These are phyloP conservation scores for Pseudocohnilembus persalinus DNA, from an alignment of 169 alveolate genomes.

Conservation along the genomic window DNA sequence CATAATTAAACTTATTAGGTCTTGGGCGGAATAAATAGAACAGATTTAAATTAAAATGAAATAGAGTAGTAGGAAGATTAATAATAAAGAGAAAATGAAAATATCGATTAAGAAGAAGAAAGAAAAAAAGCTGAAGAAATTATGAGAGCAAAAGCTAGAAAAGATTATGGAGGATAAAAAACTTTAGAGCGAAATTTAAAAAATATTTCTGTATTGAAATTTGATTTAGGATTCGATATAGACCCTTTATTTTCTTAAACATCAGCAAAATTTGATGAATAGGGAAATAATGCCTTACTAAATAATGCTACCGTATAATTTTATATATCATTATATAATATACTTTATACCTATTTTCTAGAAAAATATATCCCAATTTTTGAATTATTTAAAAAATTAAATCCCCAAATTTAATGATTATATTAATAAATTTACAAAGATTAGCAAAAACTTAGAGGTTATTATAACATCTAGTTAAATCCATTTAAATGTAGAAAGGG, in stretches of 20 bases:
- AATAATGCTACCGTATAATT: slow-evolving; percentile 53
- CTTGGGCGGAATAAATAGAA: slow-evolving; percentile 61
- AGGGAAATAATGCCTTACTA: slow-evolving; percentile 50
- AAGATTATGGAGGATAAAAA: slow-evolving; percentile 57
- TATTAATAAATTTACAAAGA: background rate
- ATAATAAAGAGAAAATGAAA: slow-evolving; percentile 35
- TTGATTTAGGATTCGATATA: slow-evolving; percentile 66
- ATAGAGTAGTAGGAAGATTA: slow-evolving; percentile 40
- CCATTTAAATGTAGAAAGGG: background rate
- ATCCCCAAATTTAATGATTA: too few species aligned
- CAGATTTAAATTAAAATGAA: slow-evolving; percentile 44
- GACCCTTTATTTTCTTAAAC: slow-evolving; percentile 61
- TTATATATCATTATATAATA: background rate
- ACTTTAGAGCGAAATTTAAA: slow-evolving; percentile 59
- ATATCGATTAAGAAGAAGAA: slow-evolving; percentile 43
- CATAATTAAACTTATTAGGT: slow-evolving; percentile 61
- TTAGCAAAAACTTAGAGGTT: background rate
- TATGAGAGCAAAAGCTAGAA: slow-evolving; percentile 34
- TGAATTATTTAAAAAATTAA: too few species aligned
- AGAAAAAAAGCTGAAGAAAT: slow-evolving; percentile 42
- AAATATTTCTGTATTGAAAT: slow-evolving; percentile 58
- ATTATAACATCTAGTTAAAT: background rate
- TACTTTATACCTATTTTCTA: too few species aligned
- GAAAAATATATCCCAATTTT: too few species aligned
- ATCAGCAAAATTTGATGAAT: slow-evolving; percentile 67